Conservation (phyloP, 75 land plant species). For the Chamaecyparis obtusa region DNA sequence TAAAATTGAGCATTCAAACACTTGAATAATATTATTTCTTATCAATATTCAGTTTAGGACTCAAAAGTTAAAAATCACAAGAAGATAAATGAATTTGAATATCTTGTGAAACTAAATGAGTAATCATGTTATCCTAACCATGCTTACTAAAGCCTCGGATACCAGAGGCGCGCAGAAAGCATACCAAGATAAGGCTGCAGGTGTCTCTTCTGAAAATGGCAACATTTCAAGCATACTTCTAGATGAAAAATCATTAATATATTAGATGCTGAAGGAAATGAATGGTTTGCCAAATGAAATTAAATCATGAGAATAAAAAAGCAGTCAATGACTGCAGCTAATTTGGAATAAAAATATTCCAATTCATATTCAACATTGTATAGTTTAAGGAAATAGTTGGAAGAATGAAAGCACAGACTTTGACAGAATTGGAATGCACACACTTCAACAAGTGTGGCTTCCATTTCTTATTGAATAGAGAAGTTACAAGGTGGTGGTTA, state of each 20-base stretch:
- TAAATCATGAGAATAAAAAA: background rate
- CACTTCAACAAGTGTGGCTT: background rate
- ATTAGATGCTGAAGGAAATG: background rate
- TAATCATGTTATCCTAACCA: background rate
- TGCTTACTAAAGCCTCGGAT: background rate
- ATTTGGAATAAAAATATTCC: background rate
- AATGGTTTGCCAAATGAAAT: background rate
- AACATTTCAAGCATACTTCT: background rate
- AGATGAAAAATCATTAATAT: background rate
- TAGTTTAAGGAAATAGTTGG: background rate
- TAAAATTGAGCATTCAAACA: background rate
- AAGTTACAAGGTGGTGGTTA: too few species aligned
- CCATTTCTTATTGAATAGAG: too few species aligned
- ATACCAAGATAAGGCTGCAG: background rate
- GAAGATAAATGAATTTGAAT: background rate
- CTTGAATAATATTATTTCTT: background rate
- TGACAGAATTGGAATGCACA: background rate
- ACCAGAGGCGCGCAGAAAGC: background rate
- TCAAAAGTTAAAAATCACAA: background rate
- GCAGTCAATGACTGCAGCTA: too few species aligned
- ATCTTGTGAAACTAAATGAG: background rate
- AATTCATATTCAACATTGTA: background rate
- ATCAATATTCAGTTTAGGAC: background rate
- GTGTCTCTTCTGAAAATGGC: background rate
- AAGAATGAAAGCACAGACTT: background rate